Evolutionary conservation across 2,329 filamentous ascomycete species (phyloP).

Genomic region (Ceratocystis lukuohia): DNA sequence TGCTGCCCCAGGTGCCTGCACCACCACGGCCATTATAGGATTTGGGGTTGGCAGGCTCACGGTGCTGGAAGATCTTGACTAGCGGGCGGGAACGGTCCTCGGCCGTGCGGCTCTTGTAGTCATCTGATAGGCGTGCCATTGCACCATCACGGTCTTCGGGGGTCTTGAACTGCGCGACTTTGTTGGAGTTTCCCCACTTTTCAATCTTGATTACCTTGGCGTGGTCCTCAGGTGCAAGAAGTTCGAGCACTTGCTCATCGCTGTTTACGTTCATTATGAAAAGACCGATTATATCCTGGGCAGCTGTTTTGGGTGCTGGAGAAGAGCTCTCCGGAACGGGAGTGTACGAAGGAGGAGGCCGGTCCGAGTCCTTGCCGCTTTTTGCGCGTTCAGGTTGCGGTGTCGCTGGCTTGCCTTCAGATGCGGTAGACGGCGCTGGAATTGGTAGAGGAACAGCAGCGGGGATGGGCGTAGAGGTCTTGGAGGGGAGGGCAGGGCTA

Average conservation of each 20-base stretch:
- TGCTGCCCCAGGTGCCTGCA: conserved; percentile 54
- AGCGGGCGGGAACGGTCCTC: conserved; percentile 67
- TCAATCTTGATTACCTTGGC: conserved; percentile 66
- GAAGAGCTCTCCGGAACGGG: conserved; percentile 42
- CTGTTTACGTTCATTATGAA: conserved; percentile 80
- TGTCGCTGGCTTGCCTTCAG: conserved; percentile 31
- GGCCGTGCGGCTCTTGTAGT: conserved; percentile 58
- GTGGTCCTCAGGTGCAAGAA: conserved; percentile 74
- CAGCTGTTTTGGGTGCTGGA: conserved; percentile 41
- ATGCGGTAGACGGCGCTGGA: conserved; percentile 30
- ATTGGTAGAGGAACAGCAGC: conserved; percentile 25
- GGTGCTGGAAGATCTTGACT: conserved; percentile 70
- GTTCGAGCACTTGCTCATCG: conserved; percentile 67
- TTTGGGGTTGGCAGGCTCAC: conserved; percentile 34
- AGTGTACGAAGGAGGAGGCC: conserved; percentile 32
- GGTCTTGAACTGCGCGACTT: conserved; percentile 74
- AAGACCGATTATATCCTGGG: conserved; percentile 63
- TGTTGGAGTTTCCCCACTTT: conserved; percentile 66
- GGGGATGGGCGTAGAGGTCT: conserved; percentile 23
- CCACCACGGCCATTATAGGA: conserved; percentile 46
- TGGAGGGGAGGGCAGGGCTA: conserved; percentile 26
- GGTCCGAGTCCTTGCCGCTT: conserved; percentile 43
- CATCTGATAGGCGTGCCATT: conserved; percentile 58
- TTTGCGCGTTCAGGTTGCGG: conserved; percentile 37
- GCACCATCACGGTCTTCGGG: conserved; percentile 68